Percentiles rank a stretch among this genome's conserved stretches.
phyloP scores from a whole-genome alignment of 1,284 basidiomycete genomes.

The Mycena citricolor region DNA sequence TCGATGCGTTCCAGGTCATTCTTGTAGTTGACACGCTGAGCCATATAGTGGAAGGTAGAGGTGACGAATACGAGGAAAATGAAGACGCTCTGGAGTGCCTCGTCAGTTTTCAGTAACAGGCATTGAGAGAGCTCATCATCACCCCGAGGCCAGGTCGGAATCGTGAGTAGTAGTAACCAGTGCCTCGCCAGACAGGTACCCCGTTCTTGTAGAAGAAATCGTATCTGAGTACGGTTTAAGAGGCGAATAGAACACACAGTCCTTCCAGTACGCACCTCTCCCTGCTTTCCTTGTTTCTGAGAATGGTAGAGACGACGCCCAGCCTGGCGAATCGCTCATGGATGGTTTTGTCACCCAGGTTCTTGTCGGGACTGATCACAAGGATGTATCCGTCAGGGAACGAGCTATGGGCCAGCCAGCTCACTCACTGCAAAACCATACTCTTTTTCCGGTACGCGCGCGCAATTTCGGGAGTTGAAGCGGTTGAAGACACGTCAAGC shows the following conservation, averaged over 20 bases:
- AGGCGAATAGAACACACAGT: background rate
- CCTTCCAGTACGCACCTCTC: conserved; percentile 58
- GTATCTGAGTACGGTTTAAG: too few species aligned
- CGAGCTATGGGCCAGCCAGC: conserved; percentile 31
- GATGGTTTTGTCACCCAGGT: conserved; percentile 75
- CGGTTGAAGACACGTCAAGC: conserved; percentile 71
- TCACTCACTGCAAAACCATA: conserved; percentile 82
- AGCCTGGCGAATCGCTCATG: conserved; percentile 88
- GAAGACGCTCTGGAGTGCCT: conserved; percentile 57
- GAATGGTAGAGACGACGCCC: conserved; percentile 81
- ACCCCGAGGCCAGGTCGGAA: conserved; percentile 79
- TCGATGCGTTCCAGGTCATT: conserved; percentile 72
- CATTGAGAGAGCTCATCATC: conserved; percentile 29
- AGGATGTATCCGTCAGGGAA: background rate
- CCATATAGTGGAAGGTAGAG: conserved; percentile 75
- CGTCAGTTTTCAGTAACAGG: conserved; percentile 14
- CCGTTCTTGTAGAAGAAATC: conserved; percentile 93
- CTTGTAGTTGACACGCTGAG: conserved; percentile 76
- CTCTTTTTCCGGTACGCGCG: conserved; percentile 91
- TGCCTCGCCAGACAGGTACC: conserved; percentile 86
- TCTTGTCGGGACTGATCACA: conserved; percentile 84
- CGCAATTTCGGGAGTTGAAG: conserved; percentile 71
- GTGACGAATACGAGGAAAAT: conserved; percentile 75
- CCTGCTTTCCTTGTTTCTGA: conserved; percentile 74
- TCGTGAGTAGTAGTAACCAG: conserved; percentile 88